Percentiles rank a stretch among this genome's conserved stretches.
phyloP scores from a whole-genome alignment of 768 basidiomycete species.

The Boletus edulis region DNA sequence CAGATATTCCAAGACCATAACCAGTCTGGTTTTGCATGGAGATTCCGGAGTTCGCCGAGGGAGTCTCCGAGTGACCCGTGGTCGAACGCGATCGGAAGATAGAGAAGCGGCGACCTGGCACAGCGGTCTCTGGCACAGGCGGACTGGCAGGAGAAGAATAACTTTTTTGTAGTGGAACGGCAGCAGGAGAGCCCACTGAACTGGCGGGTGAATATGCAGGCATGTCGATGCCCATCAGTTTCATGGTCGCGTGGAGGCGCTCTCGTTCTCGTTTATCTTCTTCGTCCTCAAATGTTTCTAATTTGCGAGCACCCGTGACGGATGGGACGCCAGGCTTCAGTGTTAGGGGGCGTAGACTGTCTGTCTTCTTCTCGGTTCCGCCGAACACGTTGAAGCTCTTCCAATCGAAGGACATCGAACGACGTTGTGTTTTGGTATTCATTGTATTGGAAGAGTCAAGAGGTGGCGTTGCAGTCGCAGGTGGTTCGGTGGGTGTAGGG shows the following conservation, averaged over 20 bases:
- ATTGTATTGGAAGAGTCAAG: constrained; percentile 24
- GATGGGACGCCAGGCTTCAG: constrained; percentile 61
- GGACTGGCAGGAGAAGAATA: constrained; percentile 37
- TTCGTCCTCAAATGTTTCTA: constrained; percentile 89
- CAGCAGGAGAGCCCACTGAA: constrained; percentile 25
- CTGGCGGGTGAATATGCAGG: constrained; percentile 45
- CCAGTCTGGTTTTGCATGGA: constrained; percentile 36
- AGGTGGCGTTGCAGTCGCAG: constrained; percentile 21
- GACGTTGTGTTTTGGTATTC: constrained; percentile 51
- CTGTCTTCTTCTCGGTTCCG: constrained; percentile 60
- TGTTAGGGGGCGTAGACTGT: constrained; percentile 67
- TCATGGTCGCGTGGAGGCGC: constrained; percentile 87
- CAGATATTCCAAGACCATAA: constrained; percentile 30
- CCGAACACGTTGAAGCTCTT: constrained; percentile 70
- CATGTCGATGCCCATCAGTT: constrained; percentile 86
- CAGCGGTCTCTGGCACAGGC: constrained; percentile 17
- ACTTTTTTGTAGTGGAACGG: constrained; percentile 39
- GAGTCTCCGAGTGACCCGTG: constrained; percentile 42
- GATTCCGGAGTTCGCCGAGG: constrained; percentile 46
- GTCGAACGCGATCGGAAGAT: constrained; percentile 62
- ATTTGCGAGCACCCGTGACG: constrained; percentile 65
- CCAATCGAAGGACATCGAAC: constrained; percentile 86
- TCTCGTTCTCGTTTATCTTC: constrained; percentile 87
- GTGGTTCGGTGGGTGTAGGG: constrained; percentile 30
- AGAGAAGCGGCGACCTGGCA: constrained; percentile 55